These are phyloP conservation scores for Mollisiaceae sp. DNA, from an alignment of 2,329 filamentous ascomycete species.

Conservation along the genomic window DNA sequence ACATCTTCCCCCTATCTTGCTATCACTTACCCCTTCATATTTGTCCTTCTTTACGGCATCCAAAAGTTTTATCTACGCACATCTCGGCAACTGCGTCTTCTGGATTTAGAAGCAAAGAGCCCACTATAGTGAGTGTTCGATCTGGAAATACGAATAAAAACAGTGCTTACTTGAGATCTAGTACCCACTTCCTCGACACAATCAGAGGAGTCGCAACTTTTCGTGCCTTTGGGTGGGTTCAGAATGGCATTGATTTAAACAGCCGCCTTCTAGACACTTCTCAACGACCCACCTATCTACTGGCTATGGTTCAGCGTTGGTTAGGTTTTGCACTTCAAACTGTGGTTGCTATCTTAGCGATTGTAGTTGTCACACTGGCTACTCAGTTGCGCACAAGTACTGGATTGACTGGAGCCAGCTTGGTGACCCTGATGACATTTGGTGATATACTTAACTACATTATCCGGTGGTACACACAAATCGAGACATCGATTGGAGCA, in stretches of 20 bases:
- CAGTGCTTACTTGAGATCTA: background rate
- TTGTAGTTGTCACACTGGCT: constrained; percentile 41
- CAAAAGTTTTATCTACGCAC: constrained; percentile 53
- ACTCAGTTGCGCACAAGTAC: constrained; percentile 37
- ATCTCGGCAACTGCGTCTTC: constrained; percentile 52
- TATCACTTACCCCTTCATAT: constrained; percentile 22
- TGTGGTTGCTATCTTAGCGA: constrained; percentile 36
- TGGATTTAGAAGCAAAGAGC: constrained; percentile 51
- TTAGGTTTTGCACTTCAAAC: constrained; percentile 49
- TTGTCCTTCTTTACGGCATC: constrained; percentile 19
- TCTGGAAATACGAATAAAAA: background rate
- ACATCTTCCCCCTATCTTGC: constrained; percentile 3
- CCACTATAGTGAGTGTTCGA: constrained; percentile 46
- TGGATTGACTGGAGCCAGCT: constrained; percentile 34
- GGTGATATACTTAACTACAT: constrained; percentile 28
- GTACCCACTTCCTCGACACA: constrained; percentile 51
- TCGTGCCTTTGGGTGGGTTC: constrained; percentile 52
- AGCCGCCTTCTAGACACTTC: constrained; percentile 55
- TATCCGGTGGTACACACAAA: constrained; percentile 26
- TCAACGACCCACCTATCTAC: constrained; percentile 61
- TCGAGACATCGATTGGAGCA: constrained; percentile 35
- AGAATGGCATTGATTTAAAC: constrained; percentile 40
- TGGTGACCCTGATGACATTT: constrained; percentile 37
- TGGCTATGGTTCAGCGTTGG: constrained; percentile 63
- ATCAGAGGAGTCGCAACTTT: constrained; percentile 51